Conservation (phyloP, 257 asterid species). For the Solanum bulbocastanum region DNA sequence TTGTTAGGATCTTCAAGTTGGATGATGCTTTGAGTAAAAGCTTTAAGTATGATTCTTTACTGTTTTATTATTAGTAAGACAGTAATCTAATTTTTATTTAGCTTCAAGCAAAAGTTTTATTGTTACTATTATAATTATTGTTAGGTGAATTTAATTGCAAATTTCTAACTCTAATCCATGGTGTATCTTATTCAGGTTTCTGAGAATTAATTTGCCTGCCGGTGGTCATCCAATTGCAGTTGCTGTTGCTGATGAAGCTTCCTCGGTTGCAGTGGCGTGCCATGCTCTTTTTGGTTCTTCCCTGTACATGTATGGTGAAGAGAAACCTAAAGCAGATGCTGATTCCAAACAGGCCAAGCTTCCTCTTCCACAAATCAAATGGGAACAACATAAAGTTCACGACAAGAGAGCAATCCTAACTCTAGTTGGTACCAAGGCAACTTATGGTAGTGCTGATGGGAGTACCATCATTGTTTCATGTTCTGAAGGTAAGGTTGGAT, state of each 20-base stretch:
- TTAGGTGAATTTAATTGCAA: not conserved
- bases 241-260: slow-evolving; percentile 65
- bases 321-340: slow-evolving; percentile 37
- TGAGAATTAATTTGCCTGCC: slow-evolving; percentile 77
- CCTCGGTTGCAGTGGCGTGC: slow-evolving; percentile 73
- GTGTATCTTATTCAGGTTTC: slow-evolving; percentile 44
- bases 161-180: slow-evolving; percentile 1
- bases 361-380: slow-evolving; percentile 86
- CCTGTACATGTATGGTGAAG: slow-evolving; percentile 89
- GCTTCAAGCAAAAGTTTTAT: not conserved
- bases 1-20: slow-evolving; percentile 84
- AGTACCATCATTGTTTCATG: slow-evolving; percentile 63
- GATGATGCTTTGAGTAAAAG: slow-evolving; percentile 94
- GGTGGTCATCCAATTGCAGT: slow-evolving; percentile 87
- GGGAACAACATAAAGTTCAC: slow-evolving; percentile 84
- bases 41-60: slow-evolving; percentile 60
- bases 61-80: slow-evolving; percentile 1
- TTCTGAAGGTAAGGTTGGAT: slow-evolving; percentile 70
- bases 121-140: not conserved
- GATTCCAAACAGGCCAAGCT: slow-evolving; percentile 67
- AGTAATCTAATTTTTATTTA: not conserved
- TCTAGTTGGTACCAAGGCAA: slow-evolving; percentile 65
- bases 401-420: slow-evolving; percentile 69
- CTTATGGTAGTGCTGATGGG: slow-evolving; percentile 92
- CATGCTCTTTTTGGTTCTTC: slow-evolving; percentile 72